Percentiles rank a stretch among this genome's conserved stretches.
Evolutionary conservation across 192 early-diverging fungal species (phyloP).

Genomic region (Coemansia sp.): DNA sequence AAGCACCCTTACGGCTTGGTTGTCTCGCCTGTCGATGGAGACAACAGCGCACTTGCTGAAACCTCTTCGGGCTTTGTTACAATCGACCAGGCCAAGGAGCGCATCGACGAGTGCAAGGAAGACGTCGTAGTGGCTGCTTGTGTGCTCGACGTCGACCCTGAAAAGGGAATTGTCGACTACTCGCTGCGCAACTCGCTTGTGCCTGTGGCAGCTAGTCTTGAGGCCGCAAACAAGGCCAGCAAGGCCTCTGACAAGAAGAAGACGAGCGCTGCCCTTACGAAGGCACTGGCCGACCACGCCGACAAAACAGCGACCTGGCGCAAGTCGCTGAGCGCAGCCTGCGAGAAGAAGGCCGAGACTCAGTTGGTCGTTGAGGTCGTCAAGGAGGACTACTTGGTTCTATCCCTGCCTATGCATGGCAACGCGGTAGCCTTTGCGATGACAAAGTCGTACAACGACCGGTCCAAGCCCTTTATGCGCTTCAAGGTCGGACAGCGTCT

Average conservation of each 20-base stretch:
- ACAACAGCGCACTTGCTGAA: conserved; percentile 18
- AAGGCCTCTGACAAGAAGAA: conserved; percentile 37
- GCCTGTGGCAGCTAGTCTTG: background rate
- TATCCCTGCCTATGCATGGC: conserved; percentile 61
- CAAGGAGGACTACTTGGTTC: conserved; percentile 77
- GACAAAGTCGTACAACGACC: conserved; percentile 62
- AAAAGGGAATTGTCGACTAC: conserved; percentile 66
- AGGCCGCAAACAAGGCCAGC: conserved; percentile 15
- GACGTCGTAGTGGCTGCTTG: conserved; percentile 58
- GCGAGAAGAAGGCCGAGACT: conserved; percentile 19
- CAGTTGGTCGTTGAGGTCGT: conserved; percentile 70
- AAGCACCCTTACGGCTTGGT: conserved; percentile 61
- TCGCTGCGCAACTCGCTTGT: conserved; percentile 54
- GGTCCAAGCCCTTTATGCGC: conserved; percentile 62
- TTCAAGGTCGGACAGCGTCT: conserved; percentile 63
- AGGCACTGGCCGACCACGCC: conserved; percentile 5
- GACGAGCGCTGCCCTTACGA: conserved; percentile 12
- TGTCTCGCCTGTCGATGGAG: conserved; percentile 40
- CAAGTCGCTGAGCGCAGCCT: conserved; percentile 40
- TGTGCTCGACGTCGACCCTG: conserved; percentile 71
- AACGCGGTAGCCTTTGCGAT: conserved; percentile 62
- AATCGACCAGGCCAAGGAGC: conserved; percentile 58
- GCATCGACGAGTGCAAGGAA: conserved; percentile 45
- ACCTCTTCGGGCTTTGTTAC: conserved; percentile 63
- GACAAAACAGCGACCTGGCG: conserved; percentile 20